Percentiles rank a stretch among this genome's conserved stretches.
Evolutionary conservation across 306 rosid genomes (phyloP).

Genomic region (Glycine latifolia): DNA sequence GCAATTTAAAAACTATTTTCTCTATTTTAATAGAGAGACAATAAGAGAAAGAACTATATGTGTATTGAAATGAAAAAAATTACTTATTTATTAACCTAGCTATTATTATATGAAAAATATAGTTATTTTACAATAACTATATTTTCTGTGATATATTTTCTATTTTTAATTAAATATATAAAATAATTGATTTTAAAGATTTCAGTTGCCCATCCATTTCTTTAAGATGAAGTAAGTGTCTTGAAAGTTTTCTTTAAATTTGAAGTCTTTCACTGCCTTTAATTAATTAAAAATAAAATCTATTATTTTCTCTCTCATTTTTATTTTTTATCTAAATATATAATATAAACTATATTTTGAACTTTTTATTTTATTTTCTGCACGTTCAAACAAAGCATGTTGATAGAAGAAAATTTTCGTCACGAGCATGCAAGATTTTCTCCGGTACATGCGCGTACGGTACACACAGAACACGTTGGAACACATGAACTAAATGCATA

Average conservation of each 20-base stretch:
- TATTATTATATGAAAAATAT: not conserved
- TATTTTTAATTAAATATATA: not conserved
- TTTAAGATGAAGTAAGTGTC: not conserved
- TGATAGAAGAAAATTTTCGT: not conserved
- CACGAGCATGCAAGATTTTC: conserved; percentile 12
- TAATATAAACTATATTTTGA: not conserved
- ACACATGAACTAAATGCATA: not conserved
- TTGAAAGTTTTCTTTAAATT: too few species aligned
- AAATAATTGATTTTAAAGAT: not conserved
- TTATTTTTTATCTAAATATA: not conserved
- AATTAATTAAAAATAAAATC: not conserved
- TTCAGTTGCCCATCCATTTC: not conserved
- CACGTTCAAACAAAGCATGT: not conserved
- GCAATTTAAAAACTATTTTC: not conserved
- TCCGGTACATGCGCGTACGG: conserved; percentile 1
- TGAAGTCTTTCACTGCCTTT: too few species aligned
- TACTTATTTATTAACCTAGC: not conserved
- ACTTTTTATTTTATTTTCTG: not conserved
- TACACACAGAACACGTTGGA: not conserved
- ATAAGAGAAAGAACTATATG: not conserved
- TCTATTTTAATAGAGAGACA: not conserved
- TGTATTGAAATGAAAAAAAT: not conserved
- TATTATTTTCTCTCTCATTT: not conserved
- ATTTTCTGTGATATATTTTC: not conserved
- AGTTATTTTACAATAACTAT: not conserved